Base-by-base conservation (phyloP, 1,284 basidiomycete genomes). In the Inonotus hispidus region DNA sequence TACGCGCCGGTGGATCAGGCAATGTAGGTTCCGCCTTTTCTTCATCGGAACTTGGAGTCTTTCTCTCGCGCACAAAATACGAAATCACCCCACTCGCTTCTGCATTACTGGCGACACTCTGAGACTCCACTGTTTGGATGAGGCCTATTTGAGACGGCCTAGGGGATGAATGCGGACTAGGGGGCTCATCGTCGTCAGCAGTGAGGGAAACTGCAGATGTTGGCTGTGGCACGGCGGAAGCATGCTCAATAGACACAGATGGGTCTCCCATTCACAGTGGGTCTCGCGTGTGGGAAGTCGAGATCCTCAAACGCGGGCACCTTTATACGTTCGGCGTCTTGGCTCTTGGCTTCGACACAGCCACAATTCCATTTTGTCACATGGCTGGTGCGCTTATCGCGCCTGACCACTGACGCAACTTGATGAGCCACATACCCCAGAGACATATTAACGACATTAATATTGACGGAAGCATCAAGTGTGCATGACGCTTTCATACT, bases 101-200 rank as follows among this genome's bases (percentile, higher is more conserved):
- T 4, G 54, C 16, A 56, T 2, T 8, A 19, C 14, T 41, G 1
- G 1, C 47, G 14, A 23, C 21, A 14, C 23, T 23, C 21, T 29
- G 23, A 5, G 23, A 14, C 21, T 49, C 47, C 7, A 21, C 7
- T 14, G 5, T 7, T 13, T 29, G 21, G 16, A 7, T 49, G 7
- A 25, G 47, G 4, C 27, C 23, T 45, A 56, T 43, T 56, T 56
- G 35, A 56, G 21, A 14, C 35, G 38, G 4, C 54, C 54, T 13
- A 56, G 54, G 4, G 54, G 54, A 41, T 25, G 54, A 56, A 45
- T 56, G 25, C 54, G 54, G 32, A 56, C 54, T 56, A 56, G 54
- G 54, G 54, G 54, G 54, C 54, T 56, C 54, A 56, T 56, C 54
- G n/a, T 56, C 54, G 54, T 56, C 54, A 37, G 37, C 54, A 56